Evolutionary conservation across 2,329 filamentous ascomycete species (phyloP).

Genomic region (Phialophora macrospora): DNA sequence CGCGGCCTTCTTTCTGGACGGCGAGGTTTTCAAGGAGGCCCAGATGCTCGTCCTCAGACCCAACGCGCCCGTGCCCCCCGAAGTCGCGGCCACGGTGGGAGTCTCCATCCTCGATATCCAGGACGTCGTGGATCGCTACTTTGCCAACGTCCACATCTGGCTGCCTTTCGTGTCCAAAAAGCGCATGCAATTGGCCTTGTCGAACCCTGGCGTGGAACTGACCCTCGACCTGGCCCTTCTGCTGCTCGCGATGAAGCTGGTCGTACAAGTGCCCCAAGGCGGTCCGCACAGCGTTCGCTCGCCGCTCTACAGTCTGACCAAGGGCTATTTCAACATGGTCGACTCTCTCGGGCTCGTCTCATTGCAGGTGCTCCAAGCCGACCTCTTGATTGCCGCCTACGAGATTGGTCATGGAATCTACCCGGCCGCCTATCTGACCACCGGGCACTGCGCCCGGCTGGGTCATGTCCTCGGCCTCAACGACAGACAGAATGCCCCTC

Average conservation of each 20-base stretch:
- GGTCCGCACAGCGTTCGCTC: constrained; percentile 26
- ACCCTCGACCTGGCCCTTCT: constrained; percentile 41
- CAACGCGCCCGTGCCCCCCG: constrained; percentile 25
- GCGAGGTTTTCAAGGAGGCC: constrained; percentile 32
- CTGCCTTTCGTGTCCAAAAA: constrained; percentile 39
- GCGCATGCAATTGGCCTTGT: constrained; percentile 33
- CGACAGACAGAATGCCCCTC: constrained; percentile 35
- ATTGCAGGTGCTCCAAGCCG: constrained; percentile 41
- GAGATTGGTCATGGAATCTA: constrained; percentile 47
- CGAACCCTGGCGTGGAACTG: constrained; percentile 37
- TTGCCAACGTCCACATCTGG: constrained; percentile 40
- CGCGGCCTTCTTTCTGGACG: constrained; percentile 38
- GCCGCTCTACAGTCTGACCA: constrained; percentile 40
- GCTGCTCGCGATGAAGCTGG: constrained; percentile 42
- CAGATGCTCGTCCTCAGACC: constrained; percentile 29
- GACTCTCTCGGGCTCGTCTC: constrained; percentile 41
- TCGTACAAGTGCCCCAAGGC: constrained; percentile 32
- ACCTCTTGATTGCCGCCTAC: constrained; percentile 43
- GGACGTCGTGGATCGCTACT: constrained; percentile 37
- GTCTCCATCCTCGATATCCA: constrained; percentile 36
- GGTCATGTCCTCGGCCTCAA: constrained; percentile 38
- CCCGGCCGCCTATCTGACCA: constrained; percentile 44
- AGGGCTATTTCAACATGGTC: constrained; percentile 40
- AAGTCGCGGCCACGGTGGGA: constrained; percentile 34
- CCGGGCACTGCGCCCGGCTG: constrained; percentile 37